Base-by-base conservation (phyloP, 2,329 filamentous ascomycete genomes). In the Graphium sp. region DNA sequence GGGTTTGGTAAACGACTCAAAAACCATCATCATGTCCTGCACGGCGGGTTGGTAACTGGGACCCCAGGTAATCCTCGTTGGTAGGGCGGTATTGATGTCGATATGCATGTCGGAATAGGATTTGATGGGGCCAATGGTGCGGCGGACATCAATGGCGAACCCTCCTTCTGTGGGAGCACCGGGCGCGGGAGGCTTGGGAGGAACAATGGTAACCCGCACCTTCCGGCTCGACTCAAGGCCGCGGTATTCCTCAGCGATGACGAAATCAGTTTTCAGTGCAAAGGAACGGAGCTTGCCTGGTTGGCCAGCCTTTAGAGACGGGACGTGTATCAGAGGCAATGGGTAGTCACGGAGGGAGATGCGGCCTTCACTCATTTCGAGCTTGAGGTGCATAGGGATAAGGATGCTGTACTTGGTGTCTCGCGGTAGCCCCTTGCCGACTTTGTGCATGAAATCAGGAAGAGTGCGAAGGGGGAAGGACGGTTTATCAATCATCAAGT, bases 21-120 rank as follows among this genome's bases (percentile, higher is more conserved):
- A 80, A 16, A 85, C 85, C 68, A 95, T 94, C 89, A 98, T 98
- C 79, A 95, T 93, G 45, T 98, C 91, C 49, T 98, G 89, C 27
- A 98, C 87, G 2, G 87, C 87, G 17, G 91, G 89, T 45, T 98
- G 91, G 44, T 95, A 98, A 3, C 85, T 93, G 25, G 89, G 85
- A 6, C 85, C 85, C 91, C 89, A 98, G 0, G 87, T 94, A 30
- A 98, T 87, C 24, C 81, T 74, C 1, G 89, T 98, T 2, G 91
- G 82, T 33, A 87, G 71, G 30, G 76, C 79, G 3, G 87, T 94
- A 49, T 95, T 93, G 49, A 98, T 85, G 37, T 93, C 81, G 41
- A 98, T 65, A 19, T 68, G 71, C 50, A 94, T 85, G 44, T 95
- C 79, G 0, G 89, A 94, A 47, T 89, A 98, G 0, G 84, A 91